A percentile compares a stretch with the other conserved stretches of the same genome.
These are phyloP conservation scores for Leccinum imitatum DNA, from an alignment of 768 basidiomycete genomes.

Conservation along the genomic window DNA sequence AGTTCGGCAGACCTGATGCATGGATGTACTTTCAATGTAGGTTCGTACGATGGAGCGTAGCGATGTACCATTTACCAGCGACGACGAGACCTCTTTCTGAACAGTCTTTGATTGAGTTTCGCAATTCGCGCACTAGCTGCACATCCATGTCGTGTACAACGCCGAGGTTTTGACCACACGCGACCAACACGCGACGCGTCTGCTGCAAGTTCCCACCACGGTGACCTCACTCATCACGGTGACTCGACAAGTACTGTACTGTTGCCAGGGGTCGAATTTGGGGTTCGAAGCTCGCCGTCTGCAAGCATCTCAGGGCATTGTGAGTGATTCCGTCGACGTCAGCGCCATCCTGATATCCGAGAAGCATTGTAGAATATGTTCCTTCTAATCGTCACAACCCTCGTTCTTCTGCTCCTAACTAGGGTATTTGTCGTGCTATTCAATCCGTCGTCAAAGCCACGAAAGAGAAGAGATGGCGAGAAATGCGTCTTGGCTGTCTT, in stretches of 20 bases:
- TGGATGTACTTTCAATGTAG: constrained; percentile 16
- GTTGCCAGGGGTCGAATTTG: background rate
- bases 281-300: background rate
- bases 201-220: constrained; percentile 14
- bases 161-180: background rate
- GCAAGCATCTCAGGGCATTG: background rate
- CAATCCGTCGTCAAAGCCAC: constrained; percentile 11
- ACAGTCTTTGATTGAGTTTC: constrained; percentile 67
- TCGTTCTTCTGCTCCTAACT: constrained; percentile 17
- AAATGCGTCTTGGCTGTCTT: constrained; percentile 73
- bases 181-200: background rate
- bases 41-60: constrained; percentile 9
- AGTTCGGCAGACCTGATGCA: constrained; percentile 72
- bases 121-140: constrained; percentile 55
- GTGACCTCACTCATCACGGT: too few relatives aligned
- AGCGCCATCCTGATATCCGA: background rate
- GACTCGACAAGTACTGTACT: too few relatives aligned
- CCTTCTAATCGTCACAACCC: constrained; percentile 4
- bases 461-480: constrained; percentile 15
- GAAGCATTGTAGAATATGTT: constrained; percentile 10
- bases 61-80: constrained; percentile 74
- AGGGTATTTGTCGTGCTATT: constrained; percentile 22
- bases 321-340: background rate
- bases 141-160: constrained; percentile 38
- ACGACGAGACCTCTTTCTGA: constrained; percentile 66